Base-by-base conservation (phyloP, 257 asterid genomes). In the Cinchona pubescens region DNA sequence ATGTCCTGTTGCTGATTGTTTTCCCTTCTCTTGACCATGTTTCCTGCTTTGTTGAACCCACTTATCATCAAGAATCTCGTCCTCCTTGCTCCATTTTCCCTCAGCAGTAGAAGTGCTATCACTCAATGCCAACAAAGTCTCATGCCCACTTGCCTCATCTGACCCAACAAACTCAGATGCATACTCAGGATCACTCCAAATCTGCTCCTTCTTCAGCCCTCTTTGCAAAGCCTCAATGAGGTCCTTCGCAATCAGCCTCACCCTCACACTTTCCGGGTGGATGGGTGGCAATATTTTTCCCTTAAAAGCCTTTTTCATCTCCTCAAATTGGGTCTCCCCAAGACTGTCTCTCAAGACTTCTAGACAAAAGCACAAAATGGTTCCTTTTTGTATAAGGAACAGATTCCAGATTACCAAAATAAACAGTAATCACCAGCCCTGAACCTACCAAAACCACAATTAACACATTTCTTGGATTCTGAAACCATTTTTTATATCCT, bases 211-310 rank as follows among this genome's bases (percentile, higher is more conserved):
- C 37, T 83, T 87, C 87, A 92, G 75, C 30, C 98, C 99, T 80
- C 86, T 91, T 83, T 91, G 89, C 76, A 95, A 77, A 35, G 96
- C 96, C 75, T 81, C 90, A 34, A 95, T 91, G 79, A 92, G 83
- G 2, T 91, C 94, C 68, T 82, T 80, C 18, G 99, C 84, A 60
- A 95, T 88, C 59, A 82, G 61, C 56, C 89, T 91, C 60, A 95
- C 87, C 84, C 98, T 83, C 56, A 92, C 89, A 74, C 96, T 91
- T 51, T 89, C 96, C 0, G 99, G 99, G 77, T 95, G 99, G 46
- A 95, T 89, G 2, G 98, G 87, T 21, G 98, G 98, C 71, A 95
- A 79, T 11, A 95, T 86, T 67, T 84, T 92, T 75, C 97, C 98
- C 45, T 82, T 90, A 81, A 70, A 95, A 71, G 80, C 49, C 7